Evolutionary conservation across 2,329 filamentous ascomycete species (phyloP).

Genomic region (Venturia aucupariae): DNA sequence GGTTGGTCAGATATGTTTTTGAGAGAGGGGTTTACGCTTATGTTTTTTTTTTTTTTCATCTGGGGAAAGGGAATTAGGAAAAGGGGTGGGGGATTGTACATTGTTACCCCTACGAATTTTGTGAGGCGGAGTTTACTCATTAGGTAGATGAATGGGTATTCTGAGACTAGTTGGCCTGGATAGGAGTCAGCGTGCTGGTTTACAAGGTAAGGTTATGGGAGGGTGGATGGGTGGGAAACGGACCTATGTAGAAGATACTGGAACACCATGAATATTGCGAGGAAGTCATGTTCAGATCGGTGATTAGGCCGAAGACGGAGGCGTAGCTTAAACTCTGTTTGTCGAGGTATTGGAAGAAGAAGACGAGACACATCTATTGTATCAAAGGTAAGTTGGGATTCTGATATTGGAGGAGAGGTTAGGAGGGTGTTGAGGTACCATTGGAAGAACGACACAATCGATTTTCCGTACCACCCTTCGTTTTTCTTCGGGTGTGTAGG

Average conservation of each 20-base stretch:
- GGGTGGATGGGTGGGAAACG: slow-evolving; percentile 21
- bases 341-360: slow-evolving; percentile 32
- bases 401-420: too few species aligned
- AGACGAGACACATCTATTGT: slow-evolving; percentile 14
- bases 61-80: too few species aligned
- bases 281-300: slow-evolving; percentile 37
- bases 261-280: slow-evolving; percentile 42
- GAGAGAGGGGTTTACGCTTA: too few species aligned
- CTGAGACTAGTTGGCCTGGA: slow-evolving; percentile 24
- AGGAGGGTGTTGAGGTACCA: not conserved
- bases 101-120: slow-evolving; percentile 40
- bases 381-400: too few species aligned
- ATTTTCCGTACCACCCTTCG: not conserved
- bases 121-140: slow-evolving; percentile 42
- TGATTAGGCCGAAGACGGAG: slow-evolving; percentile 38
- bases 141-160: slow-evolving; percentile 43
- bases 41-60: too few species aligned
- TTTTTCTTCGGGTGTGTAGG: not conserved
- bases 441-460: not conserved
- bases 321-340: slow-evolving; percentile 44
- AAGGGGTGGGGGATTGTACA: too few species aligned
- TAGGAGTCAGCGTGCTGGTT: not conserved
- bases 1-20: too few species aligned
- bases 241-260: slow-evolving; percentile 37
- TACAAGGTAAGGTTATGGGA: not conserved